A percentile compares a stretch with the other conserved stretches of the same genome.
phyloP scores from a whole-genome alignment of 768 basidiomycete species.

The Serendipita indica region DNA sequence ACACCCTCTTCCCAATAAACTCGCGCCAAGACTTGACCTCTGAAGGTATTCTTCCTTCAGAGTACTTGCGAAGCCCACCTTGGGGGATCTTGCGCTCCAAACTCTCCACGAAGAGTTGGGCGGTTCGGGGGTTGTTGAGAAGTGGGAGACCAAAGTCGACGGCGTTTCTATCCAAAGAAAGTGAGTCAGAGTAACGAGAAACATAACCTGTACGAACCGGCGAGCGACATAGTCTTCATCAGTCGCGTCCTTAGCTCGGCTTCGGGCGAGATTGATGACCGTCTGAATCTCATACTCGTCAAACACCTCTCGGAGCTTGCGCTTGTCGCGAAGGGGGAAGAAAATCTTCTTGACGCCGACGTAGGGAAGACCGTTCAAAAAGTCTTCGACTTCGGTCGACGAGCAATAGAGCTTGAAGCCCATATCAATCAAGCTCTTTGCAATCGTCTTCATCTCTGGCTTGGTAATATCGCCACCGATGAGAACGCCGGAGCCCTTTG shows the following conservation, averaged over 20 bases:
- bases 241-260: slow-evolving; percentile 54
- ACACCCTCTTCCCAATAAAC: slow-evolving; percentile 64
- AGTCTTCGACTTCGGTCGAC: slow-evolving; percentile 60
- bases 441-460: slow-evolving; percentile 75
- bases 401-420: slow-evolving; percentile 96
- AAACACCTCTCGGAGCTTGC: slow-evolving; percentile 84
- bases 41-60: slow-evolving; percentile 74
- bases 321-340: slow-evolving; percentile 94
- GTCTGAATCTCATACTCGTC: slow-evolving; percentile 89
- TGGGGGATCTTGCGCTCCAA: slow-evolving; percentile 70
- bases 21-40: slow-evolving; percentile 90
- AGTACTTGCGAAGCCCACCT: slow-evolving; percentile 63
- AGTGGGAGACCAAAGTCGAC: slow-evolving; percentile 91
- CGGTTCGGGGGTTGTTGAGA: slow-evolving; percentile 79
- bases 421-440: slow-evolving; percentile 62
- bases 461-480: slow-evolving; percentile 80
- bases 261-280: slow-evolving; percentile 82
- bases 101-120: slow-evolving; percentile 80
- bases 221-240: slow-evolving; percentile 97
- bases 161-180: slow-evolving; percentile 50
- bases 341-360: slow-evolving; percentile 76
- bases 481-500: slow-evolving; percentile 70
- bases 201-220: slow-evolving; percentile 34
- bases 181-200: slow-evolving; percentile 10
- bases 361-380: slow-evolving; percentile 63